Percentiles rank a stretch among this genome's conserved stretches.
These are phyloP conservation scores for Erythrobasidium hasegawianum DNA, from an alignment of 1,284 basidiomycete species.

Conservation along the genomic window DNA sequence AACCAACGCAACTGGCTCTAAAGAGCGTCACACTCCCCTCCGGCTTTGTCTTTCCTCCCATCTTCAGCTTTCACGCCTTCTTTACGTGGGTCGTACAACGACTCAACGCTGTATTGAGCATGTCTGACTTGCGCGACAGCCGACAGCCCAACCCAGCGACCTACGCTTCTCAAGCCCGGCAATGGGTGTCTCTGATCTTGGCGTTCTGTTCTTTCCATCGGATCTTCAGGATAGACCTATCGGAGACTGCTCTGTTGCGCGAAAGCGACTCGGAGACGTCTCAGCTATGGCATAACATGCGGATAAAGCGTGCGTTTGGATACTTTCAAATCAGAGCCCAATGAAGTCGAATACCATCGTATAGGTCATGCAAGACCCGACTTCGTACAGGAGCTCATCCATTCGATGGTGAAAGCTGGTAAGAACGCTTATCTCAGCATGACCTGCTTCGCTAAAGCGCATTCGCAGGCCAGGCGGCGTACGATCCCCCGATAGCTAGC, in stretches of 20 bases:
- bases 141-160: constrained; percentile 29
- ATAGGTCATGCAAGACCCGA: constrained; percentile 28
- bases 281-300: constrained; percentile 14
- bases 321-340: not conserved
- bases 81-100: constrained; percentile 17
- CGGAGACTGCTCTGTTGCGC: constrained; percentile 11
- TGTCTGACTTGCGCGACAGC: not conserved
- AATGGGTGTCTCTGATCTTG: constrained; percentile 26
- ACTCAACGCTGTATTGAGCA: not conserved
- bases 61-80: constrained; percentile 33
- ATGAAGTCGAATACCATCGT: not conserved
- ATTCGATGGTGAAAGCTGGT: constrained; percentile 23
- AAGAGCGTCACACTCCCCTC: constrained; percentile 13
- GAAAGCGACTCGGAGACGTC: not conserved
- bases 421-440: not conserved
- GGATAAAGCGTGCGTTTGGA: constrained; percentile 18
- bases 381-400: constrained; percentile 26
- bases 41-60: constrained; percentile 32
- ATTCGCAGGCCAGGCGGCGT: constrained; percentile 21
- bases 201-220: constrained; percentile 22
- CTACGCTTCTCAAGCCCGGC: constrained; percentile 24
- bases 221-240: constrained; percentile 29
- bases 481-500: constrained; percentile 22
- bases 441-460: too few species aligned
- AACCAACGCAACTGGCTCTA: constrained; percentile 7